Base-by-base conservation (phyloP, 2,329 filamentous ascomycete species). In the Cladosporium sphaerospermum region DNA sequence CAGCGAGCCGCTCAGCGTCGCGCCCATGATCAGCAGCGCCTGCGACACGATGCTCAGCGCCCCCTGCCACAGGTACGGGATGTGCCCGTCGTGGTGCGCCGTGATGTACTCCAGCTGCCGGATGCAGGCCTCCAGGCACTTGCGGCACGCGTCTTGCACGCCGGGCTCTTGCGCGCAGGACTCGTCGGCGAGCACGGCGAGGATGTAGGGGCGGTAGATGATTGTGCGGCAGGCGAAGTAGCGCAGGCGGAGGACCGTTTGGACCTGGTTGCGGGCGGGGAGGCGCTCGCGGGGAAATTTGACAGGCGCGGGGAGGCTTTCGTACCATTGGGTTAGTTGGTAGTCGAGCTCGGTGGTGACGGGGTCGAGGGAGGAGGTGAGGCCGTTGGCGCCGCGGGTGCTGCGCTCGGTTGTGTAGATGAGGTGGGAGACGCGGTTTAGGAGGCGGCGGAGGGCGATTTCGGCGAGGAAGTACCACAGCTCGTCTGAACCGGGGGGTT, bases 181-280 rank as follows among this genome's bases (percentile, higher is more conserved):
- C 62, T 90, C 86, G 56, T 91, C 88, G 63, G 90, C 84, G 18
- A 93, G 71, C 2, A 91, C 88, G 9, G 86, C 86, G 54, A 90
- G 75, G 56, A 92, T 88, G 67, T 92, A 92, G 0, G 88, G 88
- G 28, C 88, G 80, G 71, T 89, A 92, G 59, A 93, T 92, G 62
- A 92, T 91, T 23, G 88, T 92, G 53, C 87, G 83, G 68, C 88
- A 93, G 40, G 88, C 88, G 67, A 89, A 91, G 72, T 92, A 93
- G 31, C 88, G 81, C 56, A 92, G 74, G 43, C 88, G 79, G 45
- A 93, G 73, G 7, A 92, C 88, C 0, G 86, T 89, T 69, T 92
- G 88, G 5, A 90, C 82, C 3, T 86, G 84, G 62, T 89, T 86
- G 53, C 82, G 78, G 23, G 89, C 74, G 47, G 84, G 78, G 0